Base-by-base conservation (phyloP, 345 rosid genomes). In the Populus nigra region DNA sequence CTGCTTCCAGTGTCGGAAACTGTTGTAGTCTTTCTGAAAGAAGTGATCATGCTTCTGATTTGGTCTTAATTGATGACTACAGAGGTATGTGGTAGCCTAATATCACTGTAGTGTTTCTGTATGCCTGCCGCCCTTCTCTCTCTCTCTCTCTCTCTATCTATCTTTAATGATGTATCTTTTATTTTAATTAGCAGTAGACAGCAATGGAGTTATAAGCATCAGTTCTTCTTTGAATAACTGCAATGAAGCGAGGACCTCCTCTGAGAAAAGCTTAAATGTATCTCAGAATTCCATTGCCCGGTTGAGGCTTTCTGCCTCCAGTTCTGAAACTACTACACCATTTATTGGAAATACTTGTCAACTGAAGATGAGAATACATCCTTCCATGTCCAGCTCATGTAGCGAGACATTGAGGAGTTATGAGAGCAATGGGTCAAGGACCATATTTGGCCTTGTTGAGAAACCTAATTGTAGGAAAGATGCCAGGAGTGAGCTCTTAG, bases 381-480 rank as follows among this genome's bases (percentile, higher is more conserved):
- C 89, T 85, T 88, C 89, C 74, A 85, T 78, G 20, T 76, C 90
- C 50, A 83, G 88, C 49, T 91, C 88, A 20, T 80, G 83, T 71
- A 83, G 92, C 59, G 88, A 89, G 76, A 80, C 78, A 72, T 80
- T 80, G 73, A 85, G 81, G 86, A 84, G 84, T 43, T 81, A 81
- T 33, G 78, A 76, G 50, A 82, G 80, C 79, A 83, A 85, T 78
- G 82, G 85, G 45, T 81, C 83, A 73, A 86, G 82, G 88, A 78
- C 79, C 78, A 81, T 79, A 55, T 74, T 73, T 65, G 67, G 78
- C 63, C 76, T 81, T 84, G 78, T 59, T 71, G 82, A 85, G 77
- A 83, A 72, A 73, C 53, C 80, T 57, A 86, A 74, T 71, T 69
- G 71, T 81, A 72, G 70, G 78, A 87, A 78, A 75, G 82, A 67